phyloP scores from a whole-genome alignment of 352 stramenopile species.

The Phytophthora megakarya region DNA sequence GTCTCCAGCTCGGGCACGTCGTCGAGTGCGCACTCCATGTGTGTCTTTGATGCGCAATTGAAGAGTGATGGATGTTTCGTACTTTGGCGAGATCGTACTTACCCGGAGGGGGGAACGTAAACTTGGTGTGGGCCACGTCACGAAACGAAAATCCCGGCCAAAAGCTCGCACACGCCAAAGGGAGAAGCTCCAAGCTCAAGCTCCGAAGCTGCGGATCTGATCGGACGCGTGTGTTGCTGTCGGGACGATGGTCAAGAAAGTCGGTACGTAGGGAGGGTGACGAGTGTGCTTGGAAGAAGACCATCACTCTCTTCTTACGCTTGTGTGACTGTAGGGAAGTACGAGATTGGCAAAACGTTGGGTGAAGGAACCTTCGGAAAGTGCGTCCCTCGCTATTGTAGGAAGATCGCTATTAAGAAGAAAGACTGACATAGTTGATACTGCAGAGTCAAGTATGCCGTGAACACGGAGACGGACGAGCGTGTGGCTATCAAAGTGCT shows the following conservation, averaged over 20 bases:
- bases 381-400: conserved; percentile 46
- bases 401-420: not conserved
- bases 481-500: conserved; percentile 97
- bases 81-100: conserved; percentile 6
- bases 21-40: conserved; percentile 8
- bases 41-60: not conserved
- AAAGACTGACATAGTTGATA: not conserved
- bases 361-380: conserved; percentile 98
- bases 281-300: not conserved
- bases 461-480: conserved; percentile 95
- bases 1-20: conserved; percentile 21
- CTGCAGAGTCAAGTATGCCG: conserved; percentile 92
- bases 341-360: conserved; percentile 96
- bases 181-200: conserved; percentile 16
- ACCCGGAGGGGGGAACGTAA: conserved; percentile 1
- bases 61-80: conserved; percentile 5
- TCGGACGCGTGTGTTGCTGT: not conserved
- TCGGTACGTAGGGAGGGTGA: too few species aligned
- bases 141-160: conserved; percentile 29
- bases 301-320: not conserved
- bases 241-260: conserved; percentile 59
- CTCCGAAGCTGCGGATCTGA: conserved; percentile 14
- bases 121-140: conserved; percentile 19
- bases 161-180: conserved; percentile 28
- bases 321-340: conserved; percentile 93